phyloP scores from a whole-genome alignment of 345 rosid genomes.

The Syzygium aqueum region DNA sequence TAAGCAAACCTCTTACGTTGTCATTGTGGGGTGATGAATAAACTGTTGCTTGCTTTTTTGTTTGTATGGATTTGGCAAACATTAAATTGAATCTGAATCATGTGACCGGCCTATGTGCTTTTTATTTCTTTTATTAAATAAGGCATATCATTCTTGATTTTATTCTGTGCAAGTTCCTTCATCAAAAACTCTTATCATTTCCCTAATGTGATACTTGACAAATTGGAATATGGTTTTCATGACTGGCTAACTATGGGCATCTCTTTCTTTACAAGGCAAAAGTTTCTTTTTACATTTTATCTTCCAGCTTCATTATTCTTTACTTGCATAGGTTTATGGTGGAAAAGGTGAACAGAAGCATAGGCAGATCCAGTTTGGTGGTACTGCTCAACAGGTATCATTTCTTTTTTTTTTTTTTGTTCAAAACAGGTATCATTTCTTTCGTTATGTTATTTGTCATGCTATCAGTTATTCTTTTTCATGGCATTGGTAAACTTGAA shows the following conservation, averaged over 20 bases:
- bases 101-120: neutral
- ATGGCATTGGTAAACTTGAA: neutral
- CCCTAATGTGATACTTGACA: neutral
- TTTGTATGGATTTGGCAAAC: neutral
- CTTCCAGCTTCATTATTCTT: neutral
- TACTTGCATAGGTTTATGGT: conserved; percentile 38
- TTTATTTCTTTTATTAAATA: neutral
- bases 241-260: neutral
- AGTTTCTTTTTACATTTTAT: neutral
- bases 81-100: neutral
- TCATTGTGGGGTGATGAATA: neutral
- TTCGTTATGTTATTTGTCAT: neutral
- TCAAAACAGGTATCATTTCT: conserved; percentile 37
- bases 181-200: neutral
- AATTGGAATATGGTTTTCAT: neutral
- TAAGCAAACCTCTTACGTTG: neutral
- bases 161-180: neutral
- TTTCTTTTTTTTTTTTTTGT: too few species aligned
- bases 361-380: conserved; percentile 57
- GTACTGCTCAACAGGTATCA: conserved; percentile 51
- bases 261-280: neutral
- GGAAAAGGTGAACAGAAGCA: conserved; percentile 53
- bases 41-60: neutral
- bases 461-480: neutral
- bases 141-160: neutral